Evolutionary conservation across 352 stramenopile genomes (phyloP), one percentile per base, ranked within the genome.

Genomic region (Phytopythium helicoides): DNA sequence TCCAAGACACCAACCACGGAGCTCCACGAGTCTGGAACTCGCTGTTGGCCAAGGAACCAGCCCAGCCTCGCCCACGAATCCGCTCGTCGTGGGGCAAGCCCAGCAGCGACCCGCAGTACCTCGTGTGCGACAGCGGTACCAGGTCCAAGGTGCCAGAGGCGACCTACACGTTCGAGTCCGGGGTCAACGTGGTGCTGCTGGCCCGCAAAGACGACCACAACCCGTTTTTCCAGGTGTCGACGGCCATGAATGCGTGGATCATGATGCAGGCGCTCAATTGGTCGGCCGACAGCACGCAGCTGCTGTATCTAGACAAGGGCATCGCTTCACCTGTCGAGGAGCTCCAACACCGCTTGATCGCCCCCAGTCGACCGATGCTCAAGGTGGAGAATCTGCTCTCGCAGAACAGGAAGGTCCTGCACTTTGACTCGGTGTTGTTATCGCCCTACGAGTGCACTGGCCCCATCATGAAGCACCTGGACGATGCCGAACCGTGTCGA

Each of bases 171-270:
- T 52, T 52, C 31, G 8, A 9, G n/a, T 26, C 15, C 15, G 28
- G 38, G 12, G 45, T 52, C n/a, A 9, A 52, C 45, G 31, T 52
- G 7, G 54, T 84, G 19, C 47, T 85, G 6, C 52, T 85, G 37
- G 52, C 68, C 3, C 66, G 73, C 15, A 62, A 58, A 9, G 67
- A 84, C 37, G 73, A 81, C 49, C 70, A 80, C 28, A 81, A 81
- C 68, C 3, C 73, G 34, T 85, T 80, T 48, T 81, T 78, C 51
- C 73, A 81, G 53, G 67, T 81, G 18, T 68, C 65, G 14, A 51
- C 61, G 31, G 58, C 62, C 2, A 44, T 81, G 1, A 78, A 81
- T 40, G 54, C 68, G 26, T 81, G 71, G 71, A 60, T 75, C 26
- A 65, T 80, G 55, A 23, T 83, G 6, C 60, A 75, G 34, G 53